Percentiles rank a stretch among this genome's conserved stretches.
phyloP scores from a whole-genome alignment of 768 basidiomycete species.

The Leucocoprinus leucothites region DNA sequence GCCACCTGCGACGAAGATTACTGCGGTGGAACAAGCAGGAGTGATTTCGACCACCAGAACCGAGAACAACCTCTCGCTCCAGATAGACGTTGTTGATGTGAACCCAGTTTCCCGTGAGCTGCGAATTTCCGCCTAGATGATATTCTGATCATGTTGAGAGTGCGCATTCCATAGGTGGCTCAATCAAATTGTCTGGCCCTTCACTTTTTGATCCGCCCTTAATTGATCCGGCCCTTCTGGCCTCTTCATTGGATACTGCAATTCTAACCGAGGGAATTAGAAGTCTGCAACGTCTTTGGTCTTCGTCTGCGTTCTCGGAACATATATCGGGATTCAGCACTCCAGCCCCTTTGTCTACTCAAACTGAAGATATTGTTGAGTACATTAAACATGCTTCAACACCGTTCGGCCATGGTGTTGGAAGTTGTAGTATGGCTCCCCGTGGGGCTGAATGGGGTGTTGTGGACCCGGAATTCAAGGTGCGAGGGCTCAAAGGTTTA shows the following conservation, averaged over 20 bases:
- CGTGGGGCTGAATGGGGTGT: slow-evolving; percentile 6
- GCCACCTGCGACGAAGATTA: no score
- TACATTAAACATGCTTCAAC: not conserved
- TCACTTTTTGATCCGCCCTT: slow-evolving; percentile 37
- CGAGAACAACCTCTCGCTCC: no score
- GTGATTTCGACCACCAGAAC: no score
- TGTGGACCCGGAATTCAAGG: slow-evolving; percentile 4
- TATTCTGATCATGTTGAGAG: no score
- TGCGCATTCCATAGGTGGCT: slow-evolving; percentile 14
- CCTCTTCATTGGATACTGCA: slow-evolving; percentile 17
- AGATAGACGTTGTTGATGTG: no score
- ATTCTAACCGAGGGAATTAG: slow-evolving; percentile 20
- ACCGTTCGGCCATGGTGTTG: not conserved
- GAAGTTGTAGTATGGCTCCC: not conserved
- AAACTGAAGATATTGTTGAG: slow-evolving; percentile 5
- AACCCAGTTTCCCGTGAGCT: no score
- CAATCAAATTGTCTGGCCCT: slow-evolving; percentile 30
- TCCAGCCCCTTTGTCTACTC: not conserved
- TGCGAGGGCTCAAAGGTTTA: not conserved
- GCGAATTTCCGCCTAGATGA: no score
- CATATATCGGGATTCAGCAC: slow-evolving; percentile 10
- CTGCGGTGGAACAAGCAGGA: no score
- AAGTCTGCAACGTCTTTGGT: slow-evolving; percentile 17
- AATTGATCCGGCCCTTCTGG: slow-evolving; percentile 35
- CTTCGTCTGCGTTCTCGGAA: slow-evolving; percentile 15